phyloP scores from a whole-genome alignment of 2,329 filamentous ascomycete species.

The Atkinsonella texensis region DNA sequence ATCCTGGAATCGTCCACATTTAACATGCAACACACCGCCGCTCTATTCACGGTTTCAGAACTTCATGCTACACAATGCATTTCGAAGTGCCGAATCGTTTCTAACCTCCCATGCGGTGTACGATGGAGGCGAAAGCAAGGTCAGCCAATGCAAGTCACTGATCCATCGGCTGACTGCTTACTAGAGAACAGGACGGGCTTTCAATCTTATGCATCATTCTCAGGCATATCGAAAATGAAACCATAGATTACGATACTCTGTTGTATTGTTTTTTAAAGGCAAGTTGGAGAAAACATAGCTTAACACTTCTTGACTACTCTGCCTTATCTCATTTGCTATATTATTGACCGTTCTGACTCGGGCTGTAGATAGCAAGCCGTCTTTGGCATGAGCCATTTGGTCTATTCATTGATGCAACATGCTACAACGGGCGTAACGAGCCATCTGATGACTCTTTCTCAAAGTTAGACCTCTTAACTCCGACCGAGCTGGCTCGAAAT shows the following conservation, averaged over 20 bases:
- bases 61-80: conserved; percentile 60
- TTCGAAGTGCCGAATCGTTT: conserved; percentile 52
- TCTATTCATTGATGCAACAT: conserved; percentile 56
- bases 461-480: conserved; percentile 50
- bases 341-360: neutral
- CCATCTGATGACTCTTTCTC: conserved; percentile 54
- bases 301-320: neutral
- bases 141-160: conserved; percentile 12
- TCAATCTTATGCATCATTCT: conserved; percentile 59
- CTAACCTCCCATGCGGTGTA: conserved; percentile 54
- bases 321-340: neutral
- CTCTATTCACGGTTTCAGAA: conserved; percentile 58
- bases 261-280: conserved; percentile 59
- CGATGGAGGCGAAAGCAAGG: conserved; percentile 59
- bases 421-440: conserved; percentile 56
- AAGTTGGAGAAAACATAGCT: conserved; percentile 6
- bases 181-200: conserved; percentile 44
- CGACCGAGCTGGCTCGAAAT: conserved; percentile 46
- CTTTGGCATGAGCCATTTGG: conserved; percentile 60
- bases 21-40: conserved; percentile 50
- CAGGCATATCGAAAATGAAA: conserved; percentile 53
- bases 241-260: conserved; percentile 52
- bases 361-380: conserved; percentile 48
- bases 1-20: conserved; percentile 55
- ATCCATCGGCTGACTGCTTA: neutral